Conservation (phyloP, 768 basidiomycete species). For the Podaxis rugospora region DNA sequence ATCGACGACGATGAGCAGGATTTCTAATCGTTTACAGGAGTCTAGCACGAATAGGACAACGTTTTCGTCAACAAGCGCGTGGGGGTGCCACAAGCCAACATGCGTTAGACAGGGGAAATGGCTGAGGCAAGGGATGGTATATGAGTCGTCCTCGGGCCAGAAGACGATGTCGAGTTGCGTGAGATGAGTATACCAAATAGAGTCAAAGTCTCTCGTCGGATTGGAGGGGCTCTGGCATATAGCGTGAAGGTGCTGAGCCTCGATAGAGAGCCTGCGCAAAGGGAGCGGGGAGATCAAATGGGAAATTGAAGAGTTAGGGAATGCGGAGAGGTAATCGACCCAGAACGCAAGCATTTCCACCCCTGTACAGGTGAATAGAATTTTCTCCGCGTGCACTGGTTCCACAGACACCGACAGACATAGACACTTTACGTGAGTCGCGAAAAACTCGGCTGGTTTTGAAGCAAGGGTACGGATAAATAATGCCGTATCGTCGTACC, state of each 20-base stretch:
- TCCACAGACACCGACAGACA: conserved; percentile 31
- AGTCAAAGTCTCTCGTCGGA: conserved; percentile 9
- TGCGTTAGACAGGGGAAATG: conserved; percentile 27
- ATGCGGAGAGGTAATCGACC: conserved; percentile 26
- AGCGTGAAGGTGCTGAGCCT: conserved; percentile 24
- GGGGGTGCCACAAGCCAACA: conserved; percentile 25
- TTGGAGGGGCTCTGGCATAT: conserved; percentile 13
- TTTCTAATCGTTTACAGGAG: conserved; percentile 20
- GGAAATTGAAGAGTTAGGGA: conserved; percentile 16
- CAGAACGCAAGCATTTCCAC: conserved; percentile 34
- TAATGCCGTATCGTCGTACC: conserved; percentile 24
- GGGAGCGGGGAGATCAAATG: conserved; percentile 23
- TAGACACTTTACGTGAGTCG: conserved; percentile 30
- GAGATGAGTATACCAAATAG: conserved; percentile 23
- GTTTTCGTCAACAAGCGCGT: conserved; percentile 19
- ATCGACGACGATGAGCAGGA: conserved; percentile 25
- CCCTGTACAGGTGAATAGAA: conserved; percentile 32
- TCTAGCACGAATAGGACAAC: conserved; percentile 22
- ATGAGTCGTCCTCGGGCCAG: conserved; percentile 23
- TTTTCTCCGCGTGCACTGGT: conserved; percentile 23
- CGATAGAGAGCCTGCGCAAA: conserved; percentile 31
- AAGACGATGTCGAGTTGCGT: conserved; percentile 36
- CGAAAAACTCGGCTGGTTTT: conserved; percentile 31
- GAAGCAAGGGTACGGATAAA: conserved; percentile 32
- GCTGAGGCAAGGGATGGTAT: conserved; percentile 23